Base-by-base conservation (phyloP, 2,329 filamentous ascomycete genomes). In the Talaromyces sp. region DNA sequence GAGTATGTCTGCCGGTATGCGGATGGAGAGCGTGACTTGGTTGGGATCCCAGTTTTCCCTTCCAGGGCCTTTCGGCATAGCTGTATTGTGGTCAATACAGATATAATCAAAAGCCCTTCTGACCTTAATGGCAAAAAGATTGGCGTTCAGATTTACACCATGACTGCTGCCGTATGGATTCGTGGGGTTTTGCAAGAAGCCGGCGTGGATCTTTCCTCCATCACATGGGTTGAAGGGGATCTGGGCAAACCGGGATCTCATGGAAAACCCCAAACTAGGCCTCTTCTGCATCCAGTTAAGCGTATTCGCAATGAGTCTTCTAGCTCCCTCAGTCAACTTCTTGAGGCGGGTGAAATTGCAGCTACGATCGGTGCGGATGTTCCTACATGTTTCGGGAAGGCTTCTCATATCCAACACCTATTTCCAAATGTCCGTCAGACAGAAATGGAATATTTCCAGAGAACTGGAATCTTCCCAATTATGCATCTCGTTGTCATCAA, bases 81-180 rank as follows among this genome's bases (percentile, higher is more conserved):
- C 45, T 75, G 71, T 69, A 77, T 78, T 56, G 71, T 65, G 27
- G 71, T 78, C 35, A 77, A 79, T 62, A 69, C 64, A 9, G 66
- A 72, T 57, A 68, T 64, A 35, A 66, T 78, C 59, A 72, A 71
- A 62, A 68, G 67, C 27, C 74, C 75, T 3, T 64, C 62, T 13
- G 76, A 78, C 66, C 68, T 77, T 9, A 73, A 73, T 31, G 75
- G 75, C 19, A 76, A 76, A 65, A 70, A 67, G 19, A 72, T 79
- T 47, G 76, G 76, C 10, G 73, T 79, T 0, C 76, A 74, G 66
- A 66, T 74, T 19, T 78, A 79, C 67, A 77, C 75, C 22, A 77
- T 78, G 76, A 78, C 76, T 3, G 76, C 76, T 10, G 76, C 75
- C 0, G 76, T 79, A 8, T 78, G 74, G 74, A 73, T 75, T 10